Percentiles rank a stretch among this genome's conserved stretches.
Evolutionary conservation across 139 green algal species (phyloP).

Genomic region (Coccomyxa sp.): DNA sequence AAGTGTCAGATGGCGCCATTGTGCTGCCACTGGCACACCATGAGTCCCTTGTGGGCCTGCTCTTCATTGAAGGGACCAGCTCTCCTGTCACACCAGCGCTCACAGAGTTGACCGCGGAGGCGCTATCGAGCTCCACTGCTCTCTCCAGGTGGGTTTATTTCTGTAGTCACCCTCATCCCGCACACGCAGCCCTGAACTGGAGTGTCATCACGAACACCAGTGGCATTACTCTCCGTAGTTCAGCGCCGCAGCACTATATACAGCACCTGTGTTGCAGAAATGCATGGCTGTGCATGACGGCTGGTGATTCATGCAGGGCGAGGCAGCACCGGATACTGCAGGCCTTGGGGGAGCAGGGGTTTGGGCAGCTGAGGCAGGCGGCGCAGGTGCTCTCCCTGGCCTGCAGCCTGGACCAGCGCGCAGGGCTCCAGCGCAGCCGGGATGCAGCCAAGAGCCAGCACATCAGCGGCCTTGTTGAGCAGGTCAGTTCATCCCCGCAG

Average conservation of each 20-base stretch:
- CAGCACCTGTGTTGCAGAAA: neutral
- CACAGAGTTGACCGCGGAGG: neutral
- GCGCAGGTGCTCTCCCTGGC: constrained; percentile 47
- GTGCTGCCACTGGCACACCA: constrained; percentile 53
- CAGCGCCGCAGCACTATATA: neutral
- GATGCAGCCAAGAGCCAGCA: constrained; percentile 21
- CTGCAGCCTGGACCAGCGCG: constrained; percentile 54
- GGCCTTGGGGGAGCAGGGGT: constrained; percentile 7
- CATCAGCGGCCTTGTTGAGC: constrained; percentile 39
- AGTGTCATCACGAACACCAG: neutral
- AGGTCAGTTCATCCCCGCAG: no score
- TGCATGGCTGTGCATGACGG: neutral
- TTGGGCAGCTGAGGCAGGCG: constrained; percentile 38
- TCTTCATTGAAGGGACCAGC: constrained; percentile 45
- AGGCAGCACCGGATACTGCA: neutral
- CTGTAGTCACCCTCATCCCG: neutral
- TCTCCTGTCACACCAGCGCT: neutral
- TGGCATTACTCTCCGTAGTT: neutral
- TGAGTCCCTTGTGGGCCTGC: constrained; percentile 50
- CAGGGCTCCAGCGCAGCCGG: constrained; percentile 32
- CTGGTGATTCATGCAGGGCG: neutral
- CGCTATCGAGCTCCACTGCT: neutral
- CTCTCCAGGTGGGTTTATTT: neutral
- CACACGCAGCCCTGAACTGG: neutral
- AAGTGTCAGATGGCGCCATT: constrained; percentile 50